Evolutionary conservation across 2,329 filamentous ascomycete species (phyloP).

Genomic region (Amylocarpus encephaloides): DNA sequence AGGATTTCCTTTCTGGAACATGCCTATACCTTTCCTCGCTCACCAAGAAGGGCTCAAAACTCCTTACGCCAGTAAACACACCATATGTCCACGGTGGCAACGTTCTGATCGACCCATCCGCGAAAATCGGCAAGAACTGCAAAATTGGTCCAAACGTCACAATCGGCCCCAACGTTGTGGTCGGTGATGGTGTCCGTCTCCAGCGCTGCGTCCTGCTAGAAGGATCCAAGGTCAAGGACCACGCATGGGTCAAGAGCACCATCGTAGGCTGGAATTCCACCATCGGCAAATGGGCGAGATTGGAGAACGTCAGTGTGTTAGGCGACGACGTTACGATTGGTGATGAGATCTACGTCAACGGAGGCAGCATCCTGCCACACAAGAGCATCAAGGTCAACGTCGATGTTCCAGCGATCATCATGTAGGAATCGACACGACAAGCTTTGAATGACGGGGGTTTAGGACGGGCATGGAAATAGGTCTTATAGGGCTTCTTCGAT

Average conservation of each 20-base stretch:
- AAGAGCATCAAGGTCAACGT: constrained; percentile 99
- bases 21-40: constrained; percentile 94
- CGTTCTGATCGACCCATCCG: constrained; percentile 86
- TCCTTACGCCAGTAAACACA: constrained; percentile 67
- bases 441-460: too few relatives aligned
- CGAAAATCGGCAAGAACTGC: constrained; percentile 98
- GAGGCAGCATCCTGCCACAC: constrained; percentile 88
- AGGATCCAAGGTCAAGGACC: constrained; percentile 93
- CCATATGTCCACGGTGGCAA: constrained; percentile 88
- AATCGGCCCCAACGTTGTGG: constrained; percentile 84
- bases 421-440: constrained; percentile 39
- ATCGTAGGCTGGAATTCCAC: constrained; percentile 98
- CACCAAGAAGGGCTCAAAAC: constrained; percentile 81
- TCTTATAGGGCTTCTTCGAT: too few relatives aligned
- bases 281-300: constrained; percentile 88
- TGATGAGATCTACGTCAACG: constrained; percentile 98
- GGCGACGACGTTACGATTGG: constrained; percentile 97
- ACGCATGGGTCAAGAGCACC: constrained; percentile 97
- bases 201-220: constrained; percentile 87
- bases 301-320: constrained; percentile 97
- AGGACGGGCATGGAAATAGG: too few relatives aligned
- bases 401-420: constrained; percentile 67
- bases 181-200: constrained; percentile 89
- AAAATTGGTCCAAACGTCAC: constrained; percentile 96
- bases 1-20: constrained; percentile 94